phyloP scores from a whole-genome alignment of 371 early-diverging fungal genomes.

The Saksenaea vasiformis region DNA sequence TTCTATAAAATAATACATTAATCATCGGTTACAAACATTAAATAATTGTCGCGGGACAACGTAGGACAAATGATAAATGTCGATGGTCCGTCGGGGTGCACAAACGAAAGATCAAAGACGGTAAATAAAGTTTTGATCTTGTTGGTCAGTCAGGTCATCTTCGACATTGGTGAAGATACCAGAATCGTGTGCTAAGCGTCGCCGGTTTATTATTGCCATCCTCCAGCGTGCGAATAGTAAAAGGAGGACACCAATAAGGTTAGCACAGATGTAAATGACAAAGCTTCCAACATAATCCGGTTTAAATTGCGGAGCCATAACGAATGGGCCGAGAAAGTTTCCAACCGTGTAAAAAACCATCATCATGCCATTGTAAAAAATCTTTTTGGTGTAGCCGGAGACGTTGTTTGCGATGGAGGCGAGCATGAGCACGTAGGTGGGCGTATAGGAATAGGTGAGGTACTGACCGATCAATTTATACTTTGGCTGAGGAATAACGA shows the following conservation, averaged over 20 bases:
- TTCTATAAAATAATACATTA: too few relatives aligned
- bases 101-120: constrained; percentile 13
- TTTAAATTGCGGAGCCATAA: constrained; percentile 17
- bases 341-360: constrained; percentile 15
- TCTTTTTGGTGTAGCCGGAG: constrained; percentile 9
- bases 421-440: constrained; percentile 25
- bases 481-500: constrained; percentile 18
- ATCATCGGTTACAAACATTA: too few relatives aligned
- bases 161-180: constrained; percentile 22
- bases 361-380: constrained; percentile 2
- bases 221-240: constrained; percentile 17
- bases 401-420: constrained; percentile 13
- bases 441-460: constrained; percentile 23
- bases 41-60: too few relatives aligned
- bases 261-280: constrained; percentile 17
- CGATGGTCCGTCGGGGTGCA: too few relatives aligned
- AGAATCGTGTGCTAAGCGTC: constrained; percentile 9
- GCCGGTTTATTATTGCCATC: constrained; percentile 26
- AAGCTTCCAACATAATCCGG: constrained; percentile 19
- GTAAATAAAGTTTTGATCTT: constrained; percentile 38
- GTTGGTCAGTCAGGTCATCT: constrained; percentile 32
- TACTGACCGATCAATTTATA: constrained; percentile 30
- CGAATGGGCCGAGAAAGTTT: constrained; percentile 22
- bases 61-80: too few relatives aligned
- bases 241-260: constrained; percentile 8